phyloP scores from a whole-genome alignment of 768 basidiomycete genomes.

The Serendipita vermifera region DNA sequence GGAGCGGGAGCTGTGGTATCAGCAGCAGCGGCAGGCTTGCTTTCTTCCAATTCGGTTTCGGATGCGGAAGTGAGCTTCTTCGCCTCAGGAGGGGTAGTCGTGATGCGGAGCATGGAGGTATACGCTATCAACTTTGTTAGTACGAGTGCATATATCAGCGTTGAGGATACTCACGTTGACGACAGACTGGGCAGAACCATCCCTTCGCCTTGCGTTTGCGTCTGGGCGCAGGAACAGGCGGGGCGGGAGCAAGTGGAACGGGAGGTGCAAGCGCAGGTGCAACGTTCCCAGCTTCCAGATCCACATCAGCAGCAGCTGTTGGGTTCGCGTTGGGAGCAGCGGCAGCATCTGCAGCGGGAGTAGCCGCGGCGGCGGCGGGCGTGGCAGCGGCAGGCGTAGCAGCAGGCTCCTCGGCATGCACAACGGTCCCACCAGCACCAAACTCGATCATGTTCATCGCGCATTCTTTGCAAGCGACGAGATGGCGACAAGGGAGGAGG shows the following conservation, averaged over 20 bases:
- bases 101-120: slow-evolving; percentile 74
- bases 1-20: not conserved
- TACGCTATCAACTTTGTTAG: slow-evolving; percentile 42
- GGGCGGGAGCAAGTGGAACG: slow-evolving; percentile 14
- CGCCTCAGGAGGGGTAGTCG: slow-evolving; percentile 42
- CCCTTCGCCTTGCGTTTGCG: slow-evolving; percentile 91
- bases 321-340: slow-evolving; percentile 7
- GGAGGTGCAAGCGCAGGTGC: slow-evolving; percentile 18
- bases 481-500: slow-evolving; percentile 81
- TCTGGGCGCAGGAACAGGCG: slow-evolving; percentile 28
- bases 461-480: slow-evolving; percentile 92
- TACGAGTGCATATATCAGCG: slow-evolving; percentile 3
- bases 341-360: slow-evolving; percentile 17
- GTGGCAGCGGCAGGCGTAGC: slow-evolving; percentile 17
- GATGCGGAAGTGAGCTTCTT: slow-evolving; percentile 8
- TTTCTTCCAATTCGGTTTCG: not conserved
- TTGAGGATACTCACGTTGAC: slow-evolving; percentile 61
- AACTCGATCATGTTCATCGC: slow-evolving; percentile 97
- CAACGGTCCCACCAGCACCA: slow-evolving; percentile 80
- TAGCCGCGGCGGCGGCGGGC: slow-evolving; percentile 22
- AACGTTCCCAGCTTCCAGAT: slow-evolving; percentile 15
- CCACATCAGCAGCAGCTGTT: slow-evolving; percentile 13
- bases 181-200: slow-evolving; percentile 94
- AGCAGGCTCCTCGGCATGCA: slow-evolving; percentile 35
- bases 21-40: not conserved